A percentile compares a stretch with the other conserved stretches of the same genome.
Evolutionary conservation across 2,329 filamentous ascomycete species (phyloP).

Genomic region (Daldinia sp.): DNA sequence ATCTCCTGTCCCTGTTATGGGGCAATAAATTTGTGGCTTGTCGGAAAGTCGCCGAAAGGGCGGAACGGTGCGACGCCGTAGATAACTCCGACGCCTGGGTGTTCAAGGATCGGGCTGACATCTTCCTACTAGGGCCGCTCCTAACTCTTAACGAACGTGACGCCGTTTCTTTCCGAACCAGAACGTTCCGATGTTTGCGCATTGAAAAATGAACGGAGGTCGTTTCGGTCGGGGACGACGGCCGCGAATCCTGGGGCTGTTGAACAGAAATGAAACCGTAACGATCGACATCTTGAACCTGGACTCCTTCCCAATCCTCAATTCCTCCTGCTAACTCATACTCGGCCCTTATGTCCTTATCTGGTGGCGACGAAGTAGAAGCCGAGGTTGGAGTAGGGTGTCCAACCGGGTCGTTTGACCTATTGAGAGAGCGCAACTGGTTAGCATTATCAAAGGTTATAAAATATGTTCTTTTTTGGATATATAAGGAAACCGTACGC

Average conservation of each 20-base stretch:
- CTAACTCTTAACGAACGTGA: slow-evolving; percentile 56
- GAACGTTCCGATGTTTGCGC: slow-evolving; percentile 60
- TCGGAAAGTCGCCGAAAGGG: slow-evolving; percentile 64
- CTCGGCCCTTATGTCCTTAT: slow-evolving; percentile 55
- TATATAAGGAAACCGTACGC: slow-evolving; percentile 68
- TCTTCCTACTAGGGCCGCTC: slow-evolving; percentile 65
- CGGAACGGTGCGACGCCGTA: slow-evolving; percentile 64
- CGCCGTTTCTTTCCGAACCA: slow-evolving; percentile 57
- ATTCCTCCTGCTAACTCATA: slow-evolving; percentile 69
- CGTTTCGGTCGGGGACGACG: slow-evolving; percentile 57
- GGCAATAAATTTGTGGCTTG: slow-evolving; percentile 70
- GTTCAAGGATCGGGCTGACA: slow-evolving; percentile 69
- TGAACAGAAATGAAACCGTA: slow-evolving; percentile 74
- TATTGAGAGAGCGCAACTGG: slow-evolving; percentile 47
- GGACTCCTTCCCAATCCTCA: slow-evolving; percentile 76
- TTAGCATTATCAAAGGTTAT: slow-evolving; percentile 47
- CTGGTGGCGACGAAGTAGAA: slow-evolving; percentile 55
- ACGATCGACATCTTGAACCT: slow-evolving; percentile 72
- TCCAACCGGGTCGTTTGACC: slow-evolving; percentile 48
- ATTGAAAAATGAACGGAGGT: slow-evolving; percentile 59
- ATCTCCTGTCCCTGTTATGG: slow-evolving; percentile 70
- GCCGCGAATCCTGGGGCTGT: slow-evolving; percentile 56
- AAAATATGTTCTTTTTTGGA: slow-evolving; percentile 42
- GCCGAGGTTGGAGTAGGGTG: slow-evolving; percentile 49
- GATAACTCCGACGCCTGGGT: slow-evolving; percentile 68